Conservation (phyloP, 345 rosid species). For the Rubroshorea leprosula region DNA sequence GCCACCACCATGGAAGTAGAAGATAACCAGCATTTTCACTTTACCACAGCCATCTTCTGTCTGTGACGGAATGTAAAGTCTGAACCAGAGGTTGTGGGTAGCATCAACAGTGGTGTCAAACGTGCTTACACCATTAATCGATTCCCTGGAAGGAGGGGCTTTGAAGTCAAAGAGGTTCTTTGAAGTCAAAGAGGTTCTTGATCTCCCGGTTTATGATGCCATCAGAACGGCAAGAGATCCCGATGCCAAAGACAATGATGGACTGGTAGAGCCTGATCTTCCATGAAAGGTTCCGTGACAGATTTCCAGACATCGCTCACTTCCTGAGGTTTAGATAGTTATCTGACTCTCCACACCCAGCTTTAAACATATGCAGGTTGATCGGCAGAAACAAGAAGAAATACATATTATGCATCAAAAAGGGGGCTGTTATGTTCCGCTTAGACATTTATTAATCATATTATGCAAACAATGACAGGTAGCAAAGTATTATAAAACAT, state of each 20-base stretch:
- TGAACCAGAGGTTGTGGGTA: slow-evolving; percentile 21
- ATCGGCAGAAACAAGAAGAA: no score
- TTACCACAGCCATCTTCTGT: neutral
- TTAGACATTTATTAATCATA: no score
- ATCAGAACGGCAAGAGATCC: neutral
- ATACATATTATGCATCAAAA: no score
- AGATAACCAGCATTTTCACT: slow-evolving; percentile 14
- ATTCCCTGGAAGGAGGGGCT: slow-evolving; percentile 1
- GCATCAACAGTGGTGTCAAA: slow-evolving; percentile 6
- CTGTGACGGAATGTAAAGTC: slow-evolving; percentile 8
- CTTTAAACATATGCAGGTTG: no score
- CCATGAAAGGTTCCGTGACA: neutral
- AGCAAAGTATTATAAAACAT: no score
- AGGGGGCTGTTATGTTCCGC: no score
- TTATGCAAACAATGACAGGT: no score
- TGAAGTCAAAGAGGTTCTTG: slow-evolving; percentile 3
- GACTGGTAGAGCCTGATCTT: neutral
- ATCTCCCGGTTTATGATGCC: slow-evolving; percentile 12
- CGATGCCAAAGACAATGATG: neutral
- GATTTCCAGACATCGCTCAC: no score
- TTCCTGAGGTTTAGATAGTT: no score
- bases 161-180: slow-evolving; percentile 13
- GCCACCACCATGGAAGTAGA: slow-evolving; percentile 34
- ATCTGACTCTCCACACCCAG: no score
- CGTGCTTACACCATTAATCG: neutral